Evolutionary conservation across 2,329 filamentous ascomycete genomes (phyloP), one percentile per base, ranked within the genome.

Genomic region (Cladophialophora psammophila): DNA sequence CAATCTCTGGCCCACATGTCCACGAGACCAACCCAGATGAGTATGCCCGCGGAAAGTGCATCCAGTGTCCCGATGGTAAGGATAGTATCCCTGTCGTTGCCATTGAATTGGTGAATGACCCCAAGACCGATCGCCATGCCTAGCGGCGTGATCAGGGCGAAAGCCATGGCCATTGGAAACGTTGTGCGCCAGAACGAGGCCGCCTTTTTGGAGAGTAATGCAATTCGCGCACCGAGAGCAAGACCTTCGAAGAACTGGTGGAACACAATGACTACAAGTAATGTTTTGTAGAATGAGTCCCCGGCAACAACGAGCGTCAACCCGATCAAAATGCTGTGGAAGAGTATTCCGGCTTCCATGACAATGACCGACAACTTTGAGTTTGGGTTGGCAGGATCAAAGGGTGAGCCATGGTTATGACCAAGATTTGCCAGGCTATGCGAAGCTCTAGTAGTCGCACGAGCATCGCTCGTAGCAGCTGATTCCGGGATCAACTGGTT

Each of bases 41-140:
- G 81, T 53, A 94, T 91, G 34, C 91, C 91, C 0, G 91, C 90
- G 0, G 88, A 91, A 9, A 93, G 75, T 5, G 91, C 89, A 76
- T 94, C 88, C 1, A 94, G 81, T 0, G 90, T 92, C 0, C 90
- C 91, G 40, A 93, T 87, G 2, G 90, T 88, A 52, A 93, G 78
- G 48, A 93, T 82, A 0, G 91, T 93, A 1, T 83, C 82, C 2
- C 83, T 85, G 71, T 91, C 86, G 72, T 91, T 92, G 3, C 90
- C 91, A 72, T 94, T 93, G 79, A 93, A 93, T 8, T 82, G 76
- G 42, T 88, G 79, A 34, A 93, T 78, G 3, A 91, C 90, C 2
- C 90, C 90, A 38, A 93, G 88, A 0, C 91, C 91, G 67, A 94
- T 93, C 0, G 88, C 90, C 91, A 94, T 94, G 10, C 91, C 91